These are phyloP conservation scores for Serendipita sp. DNA, from an alignment of 1,284 basidiomycete genomes.

Conservation along the genomic window DNA sequence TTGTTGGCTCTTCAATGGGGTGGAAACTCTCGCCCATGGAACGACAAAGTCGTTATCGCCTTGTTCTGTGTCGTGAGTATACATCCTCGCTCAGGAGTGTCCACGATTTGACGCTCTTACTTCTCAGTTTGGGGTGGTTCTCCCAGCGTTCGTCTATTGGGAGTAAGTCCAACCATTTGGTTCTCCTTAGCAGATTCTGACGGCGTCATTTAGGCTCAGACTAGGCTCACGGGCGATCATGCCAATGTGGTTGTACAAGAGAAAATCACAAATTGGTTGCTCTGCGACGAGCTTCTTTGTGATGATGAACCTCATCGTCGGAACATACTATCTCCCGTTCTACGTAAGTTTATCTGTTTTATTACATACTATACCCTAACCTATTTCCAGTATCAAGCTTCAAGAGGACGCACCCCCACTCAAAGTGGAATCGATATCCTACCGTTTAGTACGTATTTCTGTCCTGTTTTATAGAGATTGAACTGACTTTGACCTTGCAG, in stretches of 20 bases:
- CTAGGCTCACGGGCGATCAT: constrained; percentile 21
- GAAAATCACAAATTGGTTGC: constrained; percentile 18
- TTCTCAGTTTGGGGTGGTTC: constrained; percentile 22
- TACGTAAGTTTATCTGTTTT: not conserved
- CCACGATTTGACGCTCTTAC: constrained; percentile 17
- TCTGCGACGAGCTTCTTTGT: constrained; percentile 16
- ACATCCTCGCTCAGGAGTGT: constrained; percentile 16
- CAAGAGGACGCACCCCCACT: constrained; percentile 11
- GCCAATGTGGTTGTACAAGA: constrained; percentile 22
- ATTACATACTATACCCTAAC: not conserved
- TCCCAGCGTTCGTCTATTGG: constrained; percentile 21
- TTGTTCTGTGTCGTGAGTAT: constrained; percentile 21
- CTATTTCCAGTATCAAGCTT: constrained; percentile 8
- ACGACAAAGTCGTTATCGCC: constrained; percentile 21
- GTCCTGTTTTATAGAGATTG: not conserved
- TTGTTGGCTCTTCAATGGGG: constrained; percentile 29
- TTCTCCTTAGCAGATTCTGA: not conserved
- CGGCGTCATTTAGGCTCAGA: not conserved
- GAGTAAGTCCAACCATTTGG: constrained; percentile 21
- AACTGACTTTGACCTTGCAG: not conserved
- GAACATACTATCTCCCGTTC: constrained; percentile 16
- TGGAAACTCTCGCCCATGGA: constrained; percentile 30
- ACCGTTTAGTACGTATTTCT: constrained; percentile 12
- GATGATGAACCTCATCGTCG: constrained; percentile 16
- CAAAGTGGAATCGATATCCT: constrained; percentile 16